Evolutionary conservation across 2,329 filamentous ascomycete species (phyloP), one percentile per base, ranked within the genome.

Genomic region (Dactylella cylindrospora): DNA sequence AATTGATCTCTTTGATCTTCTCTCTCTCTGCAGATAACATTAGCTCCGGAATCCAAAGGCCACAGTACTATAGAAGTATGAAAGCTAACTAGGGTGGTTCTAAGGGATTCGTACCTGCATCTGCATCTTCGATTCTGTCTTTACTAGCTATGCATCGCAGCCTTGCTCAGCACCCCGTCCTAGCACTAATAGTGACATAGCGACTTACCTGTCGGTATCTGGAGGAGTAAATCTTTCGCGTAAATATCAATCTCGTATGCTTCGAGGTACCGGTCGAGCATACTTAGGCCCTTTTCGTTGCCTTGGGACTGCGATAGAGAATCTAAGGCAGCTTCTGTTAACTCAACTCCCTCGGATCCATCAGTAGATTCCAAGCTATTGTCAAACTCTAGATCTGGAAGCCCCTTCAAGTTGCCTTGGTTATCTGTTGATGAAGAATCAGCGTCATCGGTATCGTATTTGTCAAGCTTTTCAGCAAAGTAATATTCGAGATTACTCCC

Each of bases 401-500:
- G 22, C 3, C 31, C 47, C 13, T 53, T 43, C 10, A 44, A 2
- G 12, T 43, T 47, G 39, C 45, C 28, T 26, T 53, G 28, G 5
- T 47, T 36, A 8, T 9, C 47, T 19, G 32, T 17, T 28, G 38
- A 43, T 7, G 47, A 61, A 4, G 55, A 51, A 15, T 28, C 23
- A 1, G 41, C 31, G 32, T 53, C 49, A 29, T 47, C 28, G 6
- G 29, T 46, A 40, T 39, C 44, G 12, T 47, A 39, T 15, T 25
- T 46, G 19, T 53, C 35, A 22, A 61, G n/a, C n/a, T n/a, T 35
- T 22, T 61, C 47, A 13, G 53, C 52, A 19, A 52, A 61, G 5
- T 53, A 23, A 8, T 39, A 35, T 12, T 33, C 20, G 2, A 9
- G 28, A 17, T 53, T 41, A 19, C 13, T 32, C 4, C 53, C 41